Base-by-base conservation (phyloP, 169 alveolate genomes). In the Cryptosporidium canis region DNA sequence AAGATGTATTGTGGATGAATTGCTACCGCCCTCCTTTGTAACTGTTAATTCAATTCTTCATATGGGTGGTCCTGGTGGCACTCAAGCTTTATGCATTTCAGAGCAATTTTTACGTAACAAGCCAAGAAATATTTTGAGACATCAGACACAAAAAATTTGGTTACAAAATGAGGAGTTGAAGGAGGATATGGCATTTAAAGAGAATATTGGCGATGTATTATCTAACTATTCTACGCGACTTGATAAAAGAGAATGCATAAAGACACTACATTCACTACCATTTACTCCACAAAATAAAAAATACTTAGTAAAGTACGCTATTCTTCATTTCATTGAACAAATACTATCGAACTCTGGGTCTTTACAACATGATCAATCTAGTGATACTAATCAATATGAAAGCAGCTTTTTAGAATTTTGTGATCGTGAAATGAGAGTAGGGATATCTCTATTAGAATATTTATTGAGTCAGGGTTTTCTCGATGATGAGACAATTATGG, bases 11-110 rank as follows among this genome's bases (percentile, higher is more conserved):
- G 87, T 77, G 6, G 87, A 77, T 33, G 87, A 77, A 58, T 64
- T 77, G 1, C 68, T 77, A 58, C 87, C 87, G 11, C 87, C 87
- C 27, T 77, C 72, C 41, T 77, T 77, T 39, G 31, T 77, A 8
- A 39, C 70, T 4, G 87, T 77, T n/a, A 77, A 77, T 41, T 77
- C 55, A 39, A 77, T 77, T 35, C 64, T 77, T 24, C 87, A 77
- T 24, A 77, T 77, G 87, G 87, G 87, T 53, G 87, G 87, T 47
- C 72, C 72, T 24, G 87, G 87, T 3, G 87, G 87, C 8, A 58
- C 72, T 43, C 87, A 58, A 18, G 56, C 87, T 29, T 77, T 77
- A 39, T 58, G 58, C 24, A 77, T 77, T 55, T 21, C 87, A 0
- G 51, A 61, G 65, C 41, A 58, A 21, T 77, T 77, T 55, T 33